Percentiles rank a stretch among this genome's conserved stretches.
phyloP scores from a whole-genome alignment of 2,329 filamentous ascomycete genomes.

The Beauveria asiatica region DNA sequence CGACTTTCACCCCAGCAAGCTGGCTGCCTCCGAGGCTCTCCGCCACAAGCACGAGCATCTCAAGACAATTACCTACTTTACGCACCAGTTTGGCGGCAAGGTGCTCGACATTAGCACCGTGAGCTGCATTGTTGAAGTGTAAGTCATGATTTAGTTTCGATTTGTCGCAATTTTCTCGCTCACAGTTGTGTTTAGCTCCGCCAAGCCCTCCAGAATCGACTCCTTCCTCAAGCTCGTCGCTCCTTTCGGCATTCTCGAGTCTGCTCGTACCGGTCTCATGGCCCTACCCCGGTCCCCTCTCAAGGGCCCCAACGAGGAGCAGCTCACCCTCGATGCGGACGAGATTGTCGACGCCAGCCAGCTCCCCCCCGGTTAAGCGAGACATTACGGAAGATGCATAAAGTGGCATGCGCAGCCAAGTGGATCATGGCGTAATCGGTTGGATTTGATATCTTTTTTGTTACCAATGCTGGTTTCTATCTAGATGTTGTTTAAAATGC shows the following conservation, averaged over 20 bases:
- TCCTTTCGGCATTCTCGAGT: constrained; percentile 94
- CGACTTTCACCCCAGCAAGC: constrained; percentile 84
- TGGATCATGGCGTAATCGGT: constrained; percentile 17
- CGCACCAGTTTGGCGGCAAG: constrained; percentile 96
- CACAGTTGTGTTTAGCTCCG: constrained; percentile 49
- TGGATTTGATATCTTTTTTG: constrained; percentile 9
- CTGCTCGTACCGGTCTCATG: constrained; percentile 92
- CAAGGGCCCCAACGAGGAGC: constrained; percentile 61
- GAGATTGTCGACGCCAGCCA: constrained; percentile 93
- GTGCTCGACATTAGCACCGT: constrained; percentile 96
- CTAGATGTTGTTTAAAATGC: constrained; percentile 5
- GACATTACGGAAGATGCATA: background rate
- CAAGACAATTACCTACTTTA: constrained; percentile 89
- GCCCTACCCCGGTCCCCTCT: constrained; percentile 89
- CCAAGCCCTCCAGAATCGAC: constrained; percentile 88
- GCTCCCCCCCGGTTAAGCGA: constrained; percentile 72
- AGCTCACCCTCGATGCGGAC: constrained; percentile 72
- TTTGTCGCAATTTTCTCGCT: constrained; percentile 15
- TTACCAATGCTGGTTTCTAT: constrained; percentile 5
- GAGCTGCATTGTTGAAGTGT: constrained; percentile 97
- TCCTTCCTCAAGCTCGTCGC: constrained; percentile 94
- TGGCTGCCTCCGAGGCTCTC: constrained; percentile 80
- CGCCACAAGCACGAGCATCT: constrained; percentile 97
- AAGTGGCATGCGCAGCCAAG: background rate
- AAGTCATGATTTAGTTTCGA: constrained; percentile 33